Evolutionary conservation across 306 rosid genomes (phyloP), one percentile per base, ranked within the genome.

Genomic region (Medicago ruthenica): DNA sequence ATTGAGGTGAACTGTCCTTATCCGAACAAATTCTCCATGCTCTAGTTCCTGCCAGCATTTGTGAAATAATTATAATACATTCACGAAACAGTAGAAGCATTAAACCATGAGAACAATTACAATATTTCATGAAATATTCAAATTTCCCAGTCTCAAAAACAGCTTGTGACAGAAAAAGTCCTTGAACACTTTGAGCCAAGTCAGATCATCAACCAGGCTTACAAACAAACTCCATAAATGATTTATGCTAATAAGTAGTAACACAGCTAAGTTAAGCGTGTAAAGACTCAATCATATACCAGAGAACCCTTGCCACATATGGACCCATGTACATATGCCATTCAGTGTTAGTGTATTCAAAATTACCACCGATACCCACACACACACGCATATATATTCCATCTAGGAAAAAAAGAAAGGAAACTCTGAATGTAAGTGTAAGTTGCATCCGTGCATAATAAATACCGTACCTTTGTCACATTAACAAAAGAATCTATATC

Each of bases 11-110:
- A 95, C 85, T 16, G 96, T 92, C 83, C 77, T 86, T 20, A 95
- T 78, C n/a, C 98, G 95, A 58, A 90, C 98, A 70, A 95, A 95
- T 79, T 92, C 88, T 51, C 89, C 93, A 22, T 95, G 98, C 74
- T 89, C 90, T 20, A 92, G 77, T 83, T 87, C 97, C 97, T 94
- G 88, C 31, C 39, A 51, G 44, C 34, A 74, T 63, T 63, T 76
- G 65, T 71, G 70, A 51, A 76, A 72, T 31, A 11, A 58, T 45
- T 24, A 73, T 34, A 67, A 74, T 1, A 36, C 16, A 67, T 37
- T 51, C 22, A 15, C 5, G 7, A 68, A 76, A 40, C 59, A 51
- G 7, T 67, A 51, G 73, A 14, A 27, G 31, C 3, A 67, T 60
- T 48, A 75, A 64, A 64, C 41, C 31, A n/a, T 17, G 60, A 17